Evolutionary conservation across 345 rosid species (phyloP).

Genomic region (Anastatica hierochuntica): DNA sequence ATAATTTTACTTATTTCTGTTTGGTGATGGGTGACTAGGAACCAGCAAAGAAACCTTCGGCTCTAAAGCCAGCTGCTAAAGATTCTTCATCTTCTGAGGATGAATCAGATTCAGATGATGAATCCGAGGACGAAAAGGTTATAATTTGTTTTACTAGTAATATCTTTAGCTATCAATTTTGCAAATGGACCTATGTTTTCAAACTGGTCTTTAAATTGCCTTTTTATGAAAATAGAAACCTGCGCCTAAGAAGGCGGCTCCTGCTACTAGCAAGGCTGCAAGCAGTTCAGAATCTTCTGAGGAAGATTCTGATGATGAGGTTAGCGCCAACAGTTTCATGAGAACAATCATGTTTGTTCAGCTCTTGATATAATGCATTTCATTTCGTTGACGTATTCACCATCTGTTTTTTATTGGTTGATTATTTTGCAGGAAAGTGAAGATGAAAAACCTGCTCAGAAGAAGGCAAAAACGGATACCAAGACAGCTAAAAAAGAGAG

Average conservation of each 20-base stretch:
- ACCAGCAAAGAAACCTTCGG: conserved; percentile 16
- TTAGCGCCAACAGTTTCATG: no score
- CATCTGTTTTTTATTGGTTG: no score
- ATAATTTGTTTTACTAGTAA: not conserved
- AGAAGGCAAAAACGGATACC: conserved; percentile 35
- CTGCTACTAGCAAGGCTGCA: conserved; percentile 24
- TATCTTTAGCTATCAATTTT: no score
- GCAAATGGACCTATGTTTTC: no score
- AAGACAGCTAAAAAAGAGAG: conserved; percentile 34
- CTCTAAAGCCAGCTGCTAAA: conserved; percentile 29
- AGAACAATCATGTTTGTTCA: no score
- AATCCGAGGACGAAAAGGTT: conserved; percentile 27
- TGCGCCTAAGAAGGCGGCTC: conserved; percentile 26
- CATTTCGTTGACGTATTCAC: no score
- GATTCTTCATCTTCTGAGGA: conserved; percentile 25
- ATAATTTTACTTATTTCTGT: not conserved
- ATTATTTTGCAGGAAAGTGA: conserved; percentile 27
- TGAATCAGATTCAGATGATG: conserved; percentile 23
- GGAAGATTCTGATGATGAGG: conserved; percentile 33
- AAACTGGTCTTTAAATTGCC: not conserved
- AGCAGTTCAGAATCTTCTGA: conserved; percentile 26
- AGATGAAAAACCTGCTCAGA: conserved; percentile 39
- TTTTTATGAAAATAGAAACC: conserved; percentile 12
- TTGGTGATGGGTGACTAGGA: conserved; percentile 15
- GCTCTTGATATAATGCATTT: no score